phyloP scores from a whole-genome alignment of 176 grass and related monocot species.

The Puccinellia tenuiflora region DNA sequence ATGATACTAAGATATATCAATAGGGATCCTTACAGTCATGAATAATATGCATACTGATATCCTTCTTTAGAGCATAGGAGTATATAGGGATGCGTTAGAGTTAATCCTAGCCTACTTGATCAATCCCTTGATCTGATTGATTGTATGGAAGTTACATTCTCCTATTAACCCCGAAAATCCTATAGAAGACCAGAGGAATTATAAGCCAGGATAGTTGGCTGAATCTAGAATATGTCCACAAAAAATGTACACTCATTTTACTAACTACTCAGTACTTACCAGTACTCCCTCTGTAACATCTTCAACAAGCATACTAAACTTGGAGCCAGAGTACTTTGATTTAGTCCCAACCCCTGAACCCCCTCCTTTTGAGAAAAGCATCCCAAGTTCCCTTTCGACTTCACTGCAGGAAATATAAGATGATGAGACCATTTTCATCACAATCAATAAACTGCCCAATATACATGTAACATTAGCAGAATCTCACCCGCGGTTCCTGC shows the following conservation, averaged over 20 bases:
- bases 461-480: background rate
- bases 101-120: background rate
- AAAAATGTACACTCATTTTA: background rate
- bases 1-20: background rate
- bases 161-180: background rate
- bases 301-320: constrained; percentile 94
- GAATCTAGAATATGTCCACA: background rate
- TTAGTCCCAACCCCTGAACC: constrained; percentile 53
- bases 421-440: background rate
- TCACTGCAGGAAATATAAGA: constrained; percentile 42
- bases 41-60: background rate
- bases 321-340: constrained; percentile 61
- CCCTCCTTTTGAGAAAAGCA: constrained; percentile 74
- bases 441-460: background rate
- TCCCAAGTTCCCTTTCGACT: constrained; percentile 90
- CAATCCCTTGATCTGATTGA: background rate
- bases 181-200: background rate
- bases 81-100: background rate
- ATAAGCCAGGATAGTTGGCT: background rate
- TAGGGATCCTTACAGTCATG: background rate
- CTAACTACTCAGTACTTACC: constrained; percentile 59
- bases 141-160: background rate
- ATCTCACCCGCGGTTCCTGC: constrained; percentile 57
- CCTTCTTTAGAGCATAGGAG: background rate
- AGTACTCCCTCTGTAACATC: constrained; percentile 95